These are phyloP conservation scores for Backusella psychrophila DNA, from an alignment of 192 early-diverging fungal species.

Conservation along the genomic window DNA sequence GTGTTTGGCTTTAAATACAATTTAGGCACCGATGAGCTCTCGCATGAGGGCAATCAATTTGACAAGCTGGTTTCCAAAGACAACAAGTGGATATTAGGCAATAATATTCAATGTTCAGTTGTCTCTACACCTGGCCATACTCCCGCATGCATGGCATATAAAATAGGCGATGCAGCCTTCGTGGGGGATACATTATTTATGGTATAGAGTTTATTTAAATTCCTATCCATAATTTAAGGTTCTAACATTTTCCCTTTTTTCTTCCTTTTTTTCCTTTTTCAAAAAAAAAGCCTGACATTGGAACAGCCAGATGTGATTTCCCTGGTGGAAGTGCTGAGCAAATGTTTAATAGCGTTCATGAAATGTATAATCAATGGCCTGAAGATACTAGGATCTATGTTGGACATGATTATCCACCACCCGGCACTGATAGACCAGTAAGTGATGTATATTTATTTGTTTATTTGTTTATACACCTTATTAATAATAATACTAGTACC, in stretches of 20 bases:
- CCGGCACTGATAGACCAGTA: constrained; percentile 6
- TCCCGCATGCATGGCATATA: constrained; percentile 27
- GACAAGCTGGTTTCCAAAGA: constrained; percentile 6
- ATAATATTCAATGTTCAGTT: constrained; percentile 21
- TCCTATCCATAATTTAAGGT: neutral
- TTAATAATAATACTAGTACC: constrained; percentile 4
- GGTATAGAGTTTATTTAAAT: constrained; percentile 20
- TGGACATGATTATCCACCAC: constrained; percentile 33
- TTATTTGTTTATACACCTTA: constrained; percentile 1
- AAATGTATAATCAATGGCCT: constrained; percentile 22
- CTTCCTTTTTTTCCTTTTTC: neutral
- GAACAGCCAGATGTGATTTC: constrained; percentile 37
- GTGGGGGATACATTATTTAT: constrained; percentile 37
- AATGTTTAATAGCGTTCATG: constrained; percentile 30
- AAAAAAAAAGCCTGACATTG: constrained; percentile 30
- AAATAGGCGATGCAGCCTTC: constrained; percentile 34
- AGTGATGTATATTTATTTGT: neutral
- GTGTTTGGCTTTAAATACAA: constrained; percentile 30
- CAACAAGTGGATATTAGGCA: constrained; percentile 23
- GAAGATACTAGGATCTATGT: constrained; percentile 32
- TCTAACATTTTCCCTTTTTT: neutral
- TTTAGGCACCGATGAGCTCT: constrained; percentile 6
- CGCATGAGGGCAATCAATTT: constrained; percentile 20
- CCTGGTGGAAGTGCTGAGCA: constrained; percentile 34
- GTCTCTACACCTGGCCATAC: constrained; percentile 31